Evolutionary conservation across 345 rosid genomes (phyloP), one percentile per base, ranked within the genome.

Genomic region (Citrus mangshanensis): DNA sequence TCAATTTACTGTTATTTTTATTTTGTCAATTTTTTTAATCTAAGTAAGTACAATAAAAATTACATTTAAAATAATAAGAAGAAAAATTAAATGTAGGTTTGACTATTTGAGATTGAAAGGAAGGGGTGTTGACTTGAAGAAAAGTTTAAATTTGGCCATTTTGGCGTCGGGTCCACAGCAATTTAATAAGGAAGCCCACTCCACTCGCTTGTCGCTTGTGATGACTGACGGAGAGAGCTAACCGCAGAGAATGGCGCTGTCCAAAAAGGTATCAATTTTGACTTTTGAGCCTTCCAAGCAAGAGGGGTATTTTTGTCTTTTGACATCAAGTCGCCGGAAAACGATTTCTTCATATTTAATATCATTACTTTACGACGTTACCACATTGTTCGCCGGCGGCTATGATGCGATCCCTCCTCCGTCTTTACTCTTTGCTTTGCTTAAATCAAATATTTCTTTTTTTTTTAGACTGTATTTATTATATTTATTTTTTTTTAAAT

Each of bases 251-350:
- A 35, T 3, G 8, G 61, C 71, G 61, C 61, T 65, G 16, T 66
- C 72, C 79, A 6, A 76, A 66, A 24, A 76, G 64, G 72, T 18
- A 24, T 34, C 72, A 22, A 3, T 6, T 63, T 75, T 75, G 78
- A 75, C 78, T 16, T 30, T 18, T 30, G 16, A 46, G 5, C 51
- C 51, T 18, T 38, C 2, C 40, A 3, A 35, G 0, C 5, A 3
- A 6, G 30, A n/a, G 55, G 72, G 72, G 13, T 54, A 54, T 18
- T 51, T 54, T 54, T 51, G 72, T 54, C 72, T 13, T 76, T 76
- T 32, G 71, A 65, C 2, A 5, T 4, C 38, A 0, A 1, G 5
- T 64, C 24, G 40, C 40, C 40, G 67, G 67, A 1, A 25, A 62
- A 49, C 51, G 12, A 64, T 5, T 12, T 12, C 51, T 12, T 3